Evolutionary conservation across 805 yeast species (phyloP).

Genomic region (Kodamaea laetipori): DNA sequence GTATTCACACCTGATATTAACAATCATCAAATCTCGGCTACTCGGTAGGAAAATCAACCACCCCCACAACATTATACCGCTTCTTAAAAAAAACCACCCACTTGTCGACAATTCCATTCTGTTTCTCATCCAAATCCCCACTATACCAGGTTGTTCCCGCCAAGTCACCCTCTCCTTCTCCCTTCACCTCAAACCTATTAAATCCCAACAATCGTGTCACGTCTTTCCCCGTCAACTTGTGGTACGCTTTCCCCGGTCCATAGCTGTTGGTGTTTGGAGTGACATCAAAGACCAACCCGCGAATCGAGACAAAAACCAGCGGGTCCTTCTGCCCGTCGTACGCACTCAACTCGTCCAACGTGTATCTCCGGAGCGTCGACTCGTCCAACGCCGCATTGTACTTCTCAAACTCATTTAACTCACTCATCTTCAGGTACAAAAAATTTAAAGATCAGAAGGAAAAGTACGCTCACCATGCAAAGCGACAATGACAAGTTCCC

Average conservation of each 20-base stretch:
- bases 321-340: conserved; percentile 35
- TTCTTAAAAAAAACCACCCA: conserved; percentile 69
- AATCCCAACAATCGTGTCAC: conserved; percentile 76
- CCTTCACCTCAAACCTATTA: conserved; percentile 41
- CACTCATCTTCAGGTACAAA: conserved; percentile 7
- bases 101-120: conserved; percentile 63
- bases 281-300: conserved; percentile 80
- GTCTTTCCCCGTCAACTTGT: conserved; percentile 73
- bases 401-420: conserved; percentile 27
- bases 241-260: conserved; percentile 77
- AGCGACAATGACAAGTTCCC: conserved; percentile 35
- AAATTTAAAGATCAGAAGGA: neutral
- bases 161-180: conserved; percentile 13
- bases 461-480: conserved; percentile 4
- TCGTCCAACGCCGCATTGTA: conserved; percentile 36
- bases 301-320: conserved; percentile 69
- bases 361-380: conserved; percentile 32
- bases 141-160: conserved; percentile 46
- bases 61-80: conserved; percentile 41
- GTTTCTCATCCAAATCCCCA: conserved; percentile 57
- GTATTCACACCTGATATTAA: no score
- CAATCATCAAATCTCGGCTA: no score
- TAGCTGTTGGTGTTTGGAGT: conserved; percentile 63
- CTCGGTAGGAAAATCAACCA: conserved; percentile 24
- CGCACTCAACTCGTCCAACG: conserved; percentile 33